A percentile compares a stretch with the other conserved stretches of the same genome.
phyloP scores from a whole-genome alignment of 179 eudicot genomes.

The Spergularia azorica region DNA sequence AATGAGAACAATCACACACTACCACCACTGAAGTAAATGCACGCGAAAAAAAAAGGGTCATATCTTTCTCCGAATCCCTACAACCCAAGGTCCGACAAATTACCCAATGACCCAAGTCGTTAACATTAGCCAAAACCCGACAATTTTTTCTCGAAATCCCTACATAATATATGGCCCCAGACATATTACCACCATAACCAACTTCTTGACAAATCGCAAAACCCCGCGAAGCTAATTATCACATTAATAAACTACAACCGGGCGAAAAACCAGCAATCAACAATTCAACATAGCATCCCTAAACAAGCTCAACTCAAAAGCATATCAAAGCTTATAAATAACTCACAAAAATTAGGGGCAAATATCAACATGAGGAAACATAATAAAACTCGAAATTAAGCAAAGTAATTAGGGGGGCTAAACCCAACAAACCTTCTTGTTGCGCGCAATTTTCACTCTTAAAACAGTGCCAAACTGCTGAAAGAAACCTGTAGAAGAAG shows the following conservation, averaged over 20 bases:
- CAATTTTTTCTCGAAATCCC: not conserved
- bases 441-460: slow-evolving; percentile 45
- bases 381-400: not conserved
- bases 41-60: not conserved
- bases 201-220: too few species aligned
- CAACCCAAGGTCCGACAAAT: not conserved
- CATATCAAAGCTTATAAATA: too few species aligned
- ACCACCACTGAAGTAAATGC: too few species aligned
- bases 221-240: too few species aligned
- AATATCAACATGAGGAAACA: not conserved
- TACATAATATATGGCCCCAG: too few species aligned
- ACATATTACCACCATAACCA: too few species aligned
- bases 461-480: slow-evolving; percentile 66
- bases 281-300: not conserved
- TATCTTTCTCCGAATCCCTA: not conserved
- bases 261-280: too few species aligned
- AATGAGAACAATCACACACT: not conserved
- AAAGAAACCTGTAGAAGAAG: slow-evolving; percentile 59
- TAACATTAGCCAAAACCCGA: not conserved
- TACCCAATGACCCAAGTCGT: not conserved
- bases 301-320: too few species aligned
- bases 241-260: too few species aligned
- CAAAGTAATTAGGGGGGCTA: not conserved
- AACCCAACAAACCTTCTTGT: slow-evolving; percentile 51
- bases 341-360: too few species aligned